These are phyloP conservation scores for Phytophthora nicotianae DNA, from an alignment of 352 stramenopile species.

Conservation along the genomic window DNA sequence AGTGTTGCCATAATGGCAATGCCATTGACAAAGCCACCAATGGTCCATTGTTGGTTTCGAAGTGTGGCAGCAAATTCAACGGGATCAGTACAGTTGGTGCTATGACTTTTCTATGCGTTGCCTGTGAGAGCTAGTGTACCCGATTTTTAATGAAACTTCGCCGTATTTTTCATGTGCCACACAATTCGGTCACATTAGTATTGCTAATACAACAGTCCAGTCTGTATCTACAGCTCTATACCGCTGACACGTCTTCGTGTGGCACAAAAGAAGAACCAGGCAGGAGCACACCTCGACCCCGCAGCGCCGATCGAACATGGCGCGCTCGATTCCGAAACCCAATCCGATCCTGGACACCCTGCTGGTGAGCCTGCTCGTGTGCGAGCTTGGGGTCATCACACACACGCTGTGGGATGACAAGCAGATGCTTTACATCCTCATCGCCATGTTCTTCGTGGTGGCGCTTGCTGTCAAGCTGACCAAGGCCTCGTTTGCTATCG, in stretches of 20 bases:
- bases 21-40: no score
- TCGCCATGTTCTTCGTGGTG: constrained; percentile 65
- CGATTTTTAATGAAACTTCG: neutral
- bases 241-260: neutral
- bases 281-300: constrained; percentile 16
- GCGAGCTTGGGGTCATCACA: constrained; percentile 65
- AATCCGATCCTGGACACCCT: constrained; percentile 69
- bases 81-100: constrained; percentile 2
- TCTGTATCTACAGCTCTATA: neutral
- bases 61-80: neutral
- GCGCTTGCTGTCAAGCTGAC: constrained; percentile 74
- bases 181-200: neutral
- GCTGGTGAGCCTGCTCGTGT: constrained; percentile 60
- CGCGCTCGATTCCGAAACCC: constrained; percentile 66
- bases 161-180: no score
- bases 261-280: constrained; percentile 30
- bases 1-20: no score
- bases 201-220: neutral
- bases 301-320: constrained; percentile 40
- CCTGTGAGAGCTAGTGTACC: constrained; percentile 1
- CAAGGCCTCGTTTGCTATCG: constrained; percentile 66
- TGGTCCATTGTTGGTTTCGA: no score
- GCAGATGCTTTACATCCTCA: constrained; percentile 74
- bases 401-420: constrained; percentile 71
- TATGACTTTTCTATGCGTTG: neutral